Evolutionary conservation across 768 basidiomycete species (phyloP), one percentile per base, ranked within the genome.

Genomic region (Inosperma sp.): DNA sequence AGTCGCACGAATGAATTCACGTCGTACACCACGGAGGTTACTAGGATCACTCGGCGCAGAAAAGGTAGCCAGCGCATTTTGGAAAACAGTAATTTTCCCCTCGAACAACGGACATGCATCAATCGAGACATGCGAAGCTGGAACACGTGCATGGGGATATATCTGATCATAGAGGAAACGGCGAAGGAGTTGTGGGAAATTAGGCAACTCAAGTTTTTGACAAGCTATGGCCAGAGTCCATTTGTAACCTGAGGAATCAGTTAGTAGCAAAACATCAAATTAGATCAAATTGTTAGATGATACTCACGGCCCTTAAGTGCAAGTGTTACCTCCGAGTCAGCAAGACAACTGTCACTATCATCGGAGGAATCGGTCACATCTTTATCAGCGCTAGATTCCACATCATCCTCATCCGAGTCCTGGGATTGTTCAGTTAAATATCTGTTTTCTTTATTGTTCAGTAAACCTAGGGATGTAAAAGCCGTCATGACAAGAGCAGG

Each of bases 21-120:
- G 54, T 12, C 49, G 30, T 64, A 66, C 61, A 2, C 68, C 62
- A 2, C 59, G 46, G 22, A 62, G 45, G 2, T 69, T 67, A 40
- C 57, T 65, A 17, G 53, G 41, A 34, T 72, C 60, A 58, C 71
- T 72, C 13, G 71, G 70, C 8, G 70, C 64, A 56, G 63, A 65
- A 41, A 63, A 71, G 0, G 34, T 51, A 3, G 69, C 60, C 13
- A 55, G 25, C 1, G 67, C 69, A n/a, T 68, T 69, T 31, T 58
- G 53, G 40, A 58, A 70, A 6, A 64, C 42, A 7, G 47, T 41
- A 34, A 69, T 45, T 12, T 33, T 53, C 7, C 47, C 40, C 21
- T 22, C 7, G 7, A 61, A 40, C 16, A 23, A 8, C 9, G 64
- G 61, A 37, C 60, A 63, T 2, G 30, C 8, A 17, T 54, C 34